phyloP scores from a whole-genome alignment of 139 green algal genomes.

The Chara braunii region DNA sequence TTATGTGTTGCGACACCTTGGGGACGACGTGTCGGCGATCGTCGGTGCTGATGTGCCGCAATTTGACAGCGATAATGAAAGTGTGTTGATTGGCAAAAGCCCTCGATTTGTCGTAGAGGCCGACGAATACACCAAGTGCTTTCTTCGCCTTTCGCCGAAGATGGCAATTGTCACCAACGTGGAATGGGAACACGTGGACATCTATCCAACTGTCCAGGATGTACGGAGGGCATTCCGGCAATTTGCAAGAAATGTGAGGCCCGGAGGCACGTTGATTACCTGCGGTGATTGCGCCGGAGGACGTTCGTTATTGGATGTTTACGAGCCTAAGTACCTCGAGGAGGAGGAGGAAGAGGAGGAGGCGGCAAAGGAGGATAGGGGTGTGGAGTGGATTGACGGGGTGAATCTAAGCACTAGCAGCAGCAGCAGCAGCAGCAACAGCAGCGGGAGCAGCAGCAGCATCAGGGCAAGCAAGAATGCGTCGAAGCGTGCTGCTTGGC shows the following conservation, averaged over 20 bases:
- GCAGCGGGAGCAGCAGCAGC: too few relatives aligned
- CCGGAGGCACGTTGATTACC: conserved; percentile 14
- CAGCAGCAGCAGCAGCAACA: too few relatives aligned
- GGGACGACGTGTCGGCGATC: conserved; percentile 29
- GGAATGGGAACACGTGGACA: conserved; percentile 51
- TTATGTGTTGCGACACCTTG: conserved; percentile 14
- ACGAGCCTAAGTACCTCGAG: not conserved
- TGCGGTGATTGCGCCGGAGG: conserved; percentile 16
- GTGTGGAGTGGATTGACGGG: too few relatives aligned
- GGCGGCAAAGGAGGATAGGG: too few relatives aligned
- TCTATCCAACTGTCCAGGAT: conserved; percentile 30
- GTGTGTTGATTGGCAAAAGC: too few relatives aligned
- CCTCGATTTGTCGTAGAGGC: conserved; percentile 14
- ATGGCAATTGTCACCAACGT: conserved; percentile 49
- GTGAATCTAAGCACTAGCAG: too few relatives aligned
- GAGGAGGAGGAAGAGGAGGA: too few relatives aligned
- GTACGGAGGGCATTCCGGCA: conserved; percentile 3
- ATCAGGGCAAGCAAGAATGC: not conserved
- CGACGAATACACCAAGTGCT: conserved; percentile 41
- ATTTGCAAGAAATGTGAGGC: conserved; percentile 16
- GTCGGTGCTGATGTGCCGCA: conserved; percentile 38
- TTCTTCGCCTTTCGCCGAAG: conserved; percentile 21
- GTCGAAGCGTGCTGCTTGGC: conserved; percentile 13
- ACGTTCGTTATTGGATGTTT: not conserved
- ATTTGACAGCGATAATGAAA: conserved; percentile 1